Conservation (phyloP, 2,329 filamentous ascomycete species). For the Dothideomycetes sp. region DNA sequence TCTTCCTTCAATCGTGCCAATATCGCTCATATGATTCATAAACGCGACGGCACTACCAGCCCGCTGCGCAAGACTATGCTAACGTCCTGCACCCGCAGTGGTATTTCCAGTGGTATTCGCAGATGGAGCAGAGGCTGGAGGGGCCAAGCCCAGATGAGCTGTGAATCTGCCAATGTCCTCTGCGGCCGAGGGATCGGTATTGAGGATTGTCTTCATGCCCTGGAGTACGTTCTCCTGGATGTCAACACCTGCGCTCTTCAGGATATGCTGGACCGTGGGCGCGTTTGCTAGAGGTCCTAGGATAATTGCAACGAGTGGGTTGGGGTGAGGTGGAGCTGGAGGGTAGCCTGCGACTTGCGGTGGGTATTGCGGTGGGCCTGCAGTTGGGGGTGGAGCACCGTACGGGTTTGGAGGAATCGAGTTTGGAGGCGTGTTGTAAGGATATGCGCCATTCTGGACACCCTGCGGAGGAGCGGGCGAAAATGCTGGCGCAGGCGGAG, state of each 20-base stretch:
- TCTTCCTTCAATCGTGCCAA: too few species aligned
- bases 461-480: conserved; percentile 23
- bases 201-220: conserved; percentile 58
- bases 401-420: conserved; percentile 29
- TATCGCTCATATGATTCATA: too few species aligned
- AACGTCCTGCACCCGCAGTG: too few species aligned
- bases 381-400: conserved; percentile 22
- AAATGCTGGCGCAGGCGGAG: conserved; percentile 27
- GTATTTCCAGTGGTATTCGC: too few species aligned
- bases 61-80: too few species aligned
- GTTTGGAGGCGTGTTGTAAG: conserved; percentile 17
- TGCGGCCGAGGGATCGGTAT: conserved; percentile 52
- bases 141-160: background rate
- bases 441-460: conserved; percentile 10
- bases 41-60: too few species aligned
- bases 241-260: conserved; percentile 21
- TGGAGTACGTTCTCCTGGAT: conserved; percentile 51
- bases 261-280: conserved; percentile 29
- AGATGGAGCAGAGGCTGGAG: background rate
- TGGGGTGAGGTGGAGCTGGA: conserved; percentile 13
- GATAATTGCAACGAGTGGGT: conserved; percentile 26
- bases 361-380: conserved; percentile 14
- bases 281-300: conserved; percentile 31
- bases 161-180: conserved; percentile 21
- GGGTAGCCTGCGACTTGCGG: conserved; percentile 10